Conservation (phyloP, 306 rosid species). For the Nissolia schottii region DNA sequence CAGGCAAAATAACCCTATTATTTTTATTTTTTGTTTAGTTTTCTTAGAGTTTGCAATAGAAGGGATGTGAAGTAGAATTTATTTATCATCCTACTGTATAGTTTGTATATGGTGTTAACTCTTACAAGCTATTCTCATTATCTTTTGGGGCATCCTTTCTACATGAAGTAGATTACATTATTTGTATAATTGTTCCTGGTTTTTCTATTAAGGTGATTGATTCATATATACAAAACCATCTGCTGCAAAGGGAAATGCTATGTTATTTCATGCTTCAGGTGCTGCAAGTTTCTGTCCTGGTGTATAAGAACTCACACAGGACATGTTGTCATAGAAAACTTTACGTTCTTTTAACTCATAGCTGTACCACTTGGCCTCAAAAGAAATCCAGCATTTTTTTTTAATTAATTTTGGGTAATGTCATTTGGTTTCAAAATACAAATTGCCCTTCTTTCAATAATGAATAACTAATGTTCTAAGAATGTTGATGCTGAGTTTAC, state of each 20-base stretch:
- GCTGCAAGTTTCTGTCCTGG: constrained; percentile 4
- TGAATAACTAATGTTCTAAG: too few species aligned
- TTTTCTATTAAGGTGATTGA: neutral
- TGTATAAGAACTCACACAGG: neutral
- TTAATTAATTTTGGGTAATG: too few species aligned
- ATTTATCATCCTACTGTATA: neutral
- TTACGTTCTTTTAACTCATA: too few species aligned
- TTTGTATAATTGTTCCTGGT: neutral
- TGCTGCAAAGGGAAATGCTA: neutral
- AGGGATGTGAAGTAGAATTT: constrained; percentile 1
- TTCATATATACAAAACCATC: neutral
- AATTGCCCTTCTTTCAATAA: too few species aligned
- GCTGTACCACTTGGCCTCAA: too few species aligned
- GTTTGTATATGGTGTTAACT: constrained; percentile 16
- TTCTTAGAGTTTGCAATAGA: constrained; percentile 12
- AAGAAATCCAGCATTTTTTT: too few species aligned
- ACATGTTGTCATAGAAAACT: neutral
- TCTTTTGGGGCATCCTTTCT: neutral
- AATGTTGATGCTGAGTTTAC: too few species aligned
- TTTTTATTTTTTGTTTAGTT: neutral
- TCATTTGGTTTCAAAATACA: too few species aligned
- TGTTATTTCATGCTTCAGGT: constrained; percentile 1
- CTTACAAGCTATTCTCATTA: neutral
- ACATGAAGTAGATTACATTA: neutral
- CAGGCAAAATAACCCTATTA: constrained; percentile 16